Percentiles rank a stretch among this genome's conserved stretches.
These are phyloP conservation scores for Hysterangium stoloniferum DNA, from an alignment of 768 basidiomycete species.

Conservation along the genomic window DNA sequence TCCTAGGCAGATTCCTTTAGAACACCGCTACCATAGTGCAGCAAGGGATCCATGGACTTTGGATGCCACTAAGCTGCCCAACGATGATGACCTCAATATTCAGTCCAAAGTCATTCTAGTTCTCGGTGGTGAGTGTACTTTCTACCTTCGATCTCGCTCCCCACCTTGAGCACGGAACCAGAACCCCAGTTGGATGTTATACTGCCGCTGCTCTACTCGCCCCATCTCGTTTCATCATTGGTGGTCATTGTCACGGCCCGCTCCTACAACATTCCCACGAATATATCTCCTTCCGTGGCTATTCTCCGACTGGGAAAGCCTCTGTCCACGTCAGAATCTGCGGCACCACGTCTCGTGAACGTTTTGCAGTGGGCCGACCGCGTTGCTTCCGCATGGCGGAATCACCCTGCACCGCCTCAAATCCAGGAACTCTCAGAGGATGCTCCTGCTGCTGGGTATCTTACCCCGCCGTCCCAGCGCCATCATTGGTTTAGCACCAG, in stretches of 20 bases:
- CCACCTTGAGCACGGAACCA: slow-evolving; percentile 16
- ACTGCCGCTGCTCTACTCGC: slow-evolving; percentile 26
- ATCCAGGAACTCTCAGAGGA: slow-evolving; percentile 19
- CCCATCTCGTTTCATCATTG: slow-evolving; percentile 28
- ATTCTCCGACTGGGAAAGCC: slow-evolving; percentile 28
- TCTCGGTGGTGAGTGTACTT: slow-evolving; percentile 27
- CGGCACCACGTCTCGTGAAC: slow-evolving; percentile 29
- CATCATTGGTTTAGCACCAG: not conserved
- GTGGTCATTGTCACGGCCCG: slow-evolving; percentile 28
- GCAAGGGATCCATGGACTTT: slow-evolving; percentile 21
- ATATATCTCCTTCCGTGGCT: slow-evolving; percentile 26
- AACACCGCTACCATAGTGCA: not conserved
- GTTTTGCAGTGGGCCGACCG: slow-evolving; percentile 35
- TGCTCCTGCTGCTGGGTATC: slow-evolving; percentile 6
- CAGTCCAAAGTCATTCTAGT: slow-evolving; percentile 30
- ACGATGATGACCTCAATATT: slow-evolving; percentile 15
- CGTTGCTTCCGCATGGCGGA: slow-evolving; percentile 29
- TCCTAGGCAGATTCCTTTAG: not conserved
- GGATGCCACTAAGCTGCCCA: slow-evolving; percentile 18
- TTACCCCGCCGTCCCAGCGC: not conserved
- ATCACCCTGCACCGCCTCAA: slow-evolving; percentile 17
- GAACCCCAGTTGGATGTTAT: slow-evolving; percentile 28
- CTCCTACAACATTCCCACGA: slow-evolving; percentile 13
- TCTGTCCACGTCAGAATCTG: slow-evolving; percentile 23
- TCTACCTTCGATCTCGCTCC: not conserved